These are phyloP conservation scores for Tricholomella constricta DNA, from an alignment of 768 basidiomycete genomes.

Conservation along the genomic window DNA sequence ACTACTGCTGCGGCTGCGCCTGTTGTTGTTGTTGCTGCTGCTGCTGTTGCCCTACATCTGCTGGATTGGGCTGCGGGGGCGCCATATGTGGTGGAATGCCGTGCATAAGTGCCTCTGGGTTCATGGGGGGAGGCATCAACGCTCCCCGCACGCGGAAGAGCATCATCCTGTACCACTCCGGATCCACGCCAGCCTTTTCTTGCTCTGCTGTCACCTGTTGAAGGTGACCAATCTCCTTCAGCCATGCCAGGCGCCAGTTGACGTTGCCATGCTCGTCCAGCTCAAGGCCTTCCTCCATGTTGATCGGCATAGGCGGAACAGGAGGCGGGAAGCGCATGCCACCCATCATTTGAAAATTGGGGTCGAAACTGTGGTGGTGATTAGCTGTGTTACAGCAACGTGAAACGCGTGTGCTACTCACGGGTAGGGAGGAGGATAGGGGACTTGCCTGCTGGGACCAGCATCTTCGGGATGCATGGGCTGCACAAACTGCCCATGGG, in stretches of 20 bases:
- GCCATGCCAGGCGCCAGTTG: constrained; percentile 78
- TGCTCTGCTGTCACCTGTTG: constrained; percentile 80
- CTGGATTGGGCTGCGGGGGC: constrained; percentile 38
- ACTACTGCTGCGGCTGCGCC: constrained; percentile 7
- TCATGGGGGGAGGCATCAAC: constrained; percentile 61
- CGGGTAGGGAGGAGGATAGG: constrained; percentile 67
- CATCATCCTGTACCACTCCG: constrained; percentile 89
- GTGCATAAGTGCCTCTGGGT: constrained; percentile 51
- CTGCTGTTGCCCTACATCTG: constrained; percentile 41
- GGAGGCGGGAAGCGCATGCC: constrained; percentile 66
- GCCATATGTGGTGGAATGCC: constrained; percentile 45
- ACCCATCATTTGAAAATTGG: constrained; percentile 68
- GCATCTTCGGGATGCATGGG: constrained; percentile 63
- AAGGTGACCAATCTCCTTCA: constrained; percentile 76
- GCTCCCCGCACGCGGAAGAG: constrained; percentile 74
- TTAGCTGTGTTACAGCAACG: constrained; percentile 9
- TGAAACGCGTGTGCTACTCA: constrained; percentile 32
- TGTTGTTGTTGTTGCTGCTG: constrained; percentile 26
- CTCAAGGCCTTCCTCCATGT: constrained; percentile 66
- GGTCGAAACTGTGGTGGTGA: constrained; percentile 61
- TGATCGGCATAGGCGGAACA: constrained; percentile 56
- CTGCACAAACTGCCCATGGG: constrained; percentile 55
- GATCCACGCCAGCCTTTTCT: constrained; percentile 78
- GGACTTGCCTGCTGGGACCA: constrained; percentile 56
- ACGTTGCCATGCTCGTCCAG: constrained; percentile 79